These are phyloP conservation scores for Trichophyton schoenleinii DNA, from an alignment of 2,329 filamentous ascomycete species.

Conservation along the genomic window DNA sequence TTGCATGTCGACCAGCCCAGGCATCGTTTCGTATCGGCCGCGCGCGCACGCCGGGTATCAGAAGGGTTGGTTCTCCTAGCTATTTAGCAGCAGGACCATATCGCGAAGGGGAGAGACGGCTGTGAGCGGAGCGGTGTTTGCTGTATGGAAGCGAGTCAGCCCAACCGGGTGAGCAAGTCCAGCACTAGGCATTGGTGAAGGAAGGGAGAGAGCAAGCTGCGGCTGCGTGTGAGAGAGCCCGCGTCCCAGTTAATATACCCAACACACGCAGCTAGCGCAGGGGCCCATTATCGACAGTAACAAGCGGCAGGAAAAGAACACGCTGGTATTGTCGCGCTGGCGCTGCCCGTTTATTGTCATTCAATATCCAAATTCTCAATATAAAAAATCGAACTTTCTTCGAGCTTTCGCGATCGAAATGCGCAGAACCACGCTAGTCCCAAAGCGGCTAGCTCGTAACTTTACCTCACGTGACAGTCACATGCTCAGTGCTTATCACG, in stretches of 20 bases:
- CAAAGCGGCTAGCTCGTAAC: not conserved
- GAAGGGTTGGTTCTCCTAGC: not conserved
- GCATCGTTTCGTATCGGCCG: conserved; percentile 2
- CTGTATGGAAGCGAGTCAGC: not conserved
- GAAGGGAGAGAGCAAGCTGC: not conserved
- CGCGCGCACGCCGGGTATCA: not conserved
- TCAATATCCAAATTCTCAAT: not conserved
- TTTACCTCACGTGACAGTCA: not conserved
- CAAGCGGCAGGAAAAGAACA: not conserved
- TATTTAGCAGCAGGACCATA: conserved; percentile 4
- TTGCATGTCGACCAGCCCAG: conserved; percentile 2
- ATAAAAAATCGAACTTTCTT: not conserved
- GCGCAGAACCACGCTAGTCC: not conserved
- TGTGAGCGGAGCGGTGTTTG: not conserved
- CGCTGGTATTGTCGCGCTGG: not conserved
- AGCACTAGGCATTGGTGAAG: not conserved
- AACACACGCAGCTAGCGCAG: not conserved
- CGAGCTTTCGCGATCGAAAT: conserved; percentile 3
- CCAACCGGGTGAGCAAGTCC: conserved; percentile 1
- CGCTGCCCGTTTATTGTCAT: not conserved
- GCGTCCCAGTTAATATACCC: not conserved
- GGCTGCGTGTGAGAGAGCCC: not conserved
- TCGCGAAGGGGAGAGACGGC: not conserved
- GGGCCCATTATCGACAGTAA: not conserved
- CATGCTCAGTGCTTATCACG: not conserved